Evolutionary conservation across 768 basidiomycete species (phyloP).

Genomic region (Agaricus bisporus): DNA sequence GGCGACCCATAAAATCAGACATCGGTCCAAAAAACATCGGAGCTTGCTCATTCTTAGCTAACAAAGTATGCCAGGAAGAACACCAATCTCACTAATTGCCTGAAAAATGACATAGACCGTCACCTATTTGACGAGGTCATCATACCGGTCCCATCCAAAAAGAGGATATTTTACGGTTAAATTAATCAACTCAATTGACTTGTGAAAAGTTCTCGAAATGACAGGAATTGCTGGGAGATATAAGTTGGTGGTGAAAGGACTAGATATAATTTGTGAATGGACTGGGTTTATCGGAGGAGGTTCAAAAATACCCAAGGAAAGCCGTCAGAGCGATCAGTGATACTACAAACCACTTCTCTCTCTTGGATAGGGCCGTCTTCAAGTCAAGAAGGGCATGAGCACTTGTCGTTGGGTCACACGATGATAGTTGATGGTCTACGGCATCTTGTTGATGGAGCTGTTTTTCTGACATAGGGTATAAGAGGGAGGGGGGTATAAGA

Average conservation of each 20-base stretch:
- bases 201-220: conserved; percentile 53
- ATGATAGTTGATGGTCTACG: neutral
- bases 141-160: neutral
- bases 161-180: conserved; percentile 43
- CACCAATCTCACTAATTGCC: conserved; percentile 22
- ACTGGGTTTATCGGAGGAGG: neutral
- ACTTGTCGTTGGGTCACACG: neutral
- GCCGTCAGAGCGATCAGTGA: conserved; percentile 47
- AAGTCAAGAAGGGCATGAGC: neutral
- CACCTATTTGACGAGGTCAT: conserved; percentile 23
- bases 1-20: conserved; percentile 61
- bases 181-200: conserved; percentile 68
- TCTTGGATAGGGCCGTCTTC: conserved; percentile 39
- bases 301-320: conserved; percentile 46
- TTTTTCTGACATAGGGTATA: neutral
- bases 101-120: conserved; percentile 72
- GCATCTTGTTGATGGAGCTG: neutral
- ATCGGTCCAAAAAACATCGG: conserved; percentile 68
- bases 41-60: conserved; percentile 16
- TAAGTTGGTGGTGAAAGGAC: conserved; percentile 69
- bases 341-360: conserved; percentile 70
- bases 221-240: conserved; percentile 78
- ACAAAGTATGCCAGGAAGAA: neutral
- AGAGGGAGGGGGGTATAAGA: no score
- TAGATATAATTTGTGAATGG: conserved; percentile 15